A percentile compares a stretch with the other conserved stretches of the same genome.
phyloP scores from a whole-genome alignment of 768 basidiomycete species.

The Strobilomyces echinocephalus region DNA sequence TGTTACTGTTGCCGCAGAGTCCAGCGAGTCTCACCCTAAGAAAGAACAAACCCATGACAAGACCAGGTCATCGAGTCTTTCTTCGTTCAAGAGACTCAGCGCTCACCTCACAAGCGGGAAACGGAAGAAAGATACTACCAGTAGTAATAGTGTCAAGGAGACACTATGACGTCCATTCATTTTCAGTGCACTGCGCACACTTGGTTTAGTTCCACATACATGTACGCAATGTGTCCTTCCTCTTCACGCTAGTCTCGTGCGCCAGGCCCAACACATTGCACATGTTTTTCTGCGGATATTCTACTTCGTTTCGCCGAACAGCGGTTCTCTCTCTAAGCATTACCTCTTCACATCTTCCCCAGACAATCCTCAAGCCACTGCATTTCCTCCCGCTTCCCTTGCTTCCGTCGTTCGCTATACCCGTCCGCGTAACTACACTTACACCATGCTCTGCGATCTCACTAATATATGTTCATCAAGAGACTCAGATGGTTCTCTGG shows the following conservation, averaged over 20 bases:
- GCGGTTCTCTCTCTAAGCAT: constrained; percentile 8
- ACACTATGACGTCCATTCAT: constrained; percentile 19
- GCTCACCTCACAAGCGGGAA: constrained; percentile 36
- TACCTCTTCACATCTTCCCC: constrained; percentile 13
- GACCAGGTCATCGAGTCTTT: constrained; percentile 47
- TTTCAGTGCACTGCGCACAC: constrained; percentile 6
- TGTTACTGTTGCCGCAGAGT: constrained; percentile 34
- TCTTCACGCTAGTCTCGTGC: constrained; percentile 17
- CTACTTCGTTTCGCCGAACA: constrained; percentile 7
- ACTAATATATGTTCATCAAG: constrained; percentile 27
- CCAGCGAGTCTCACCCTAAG: constrained; percentile 21
- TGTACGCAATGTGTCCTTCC: constrained; percentile 18
- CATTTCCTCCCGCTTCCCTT: constrained; percentile 8
- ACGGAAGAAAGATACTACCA: constrained; percentile 50
- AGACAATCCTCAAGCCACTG: constrained; percentile 17
- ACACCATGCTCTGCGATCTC: constrained; percentile 27
- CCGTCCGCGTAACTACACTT: constrained; percentile 28
- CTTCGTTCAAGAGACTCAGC: constrained; percentile 55
- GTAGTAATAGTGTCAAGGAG: constrained; percentile 46
- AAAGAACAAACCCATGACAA: constrained; percentile 45
- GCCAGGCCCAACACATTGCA: constrained; percentile 1
- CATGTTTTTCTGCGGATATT: constrained; percentile 7
- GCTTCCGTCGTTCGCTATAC: constrained; percentile 24
- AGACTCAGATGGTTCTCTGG: constrained; percentile 7
- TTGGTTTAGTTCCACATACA: constrained; percentile 21